phyloP scores from a whole-genome alignment of 345 rosid species.

The Eucalyptus decipiens region DNA sequence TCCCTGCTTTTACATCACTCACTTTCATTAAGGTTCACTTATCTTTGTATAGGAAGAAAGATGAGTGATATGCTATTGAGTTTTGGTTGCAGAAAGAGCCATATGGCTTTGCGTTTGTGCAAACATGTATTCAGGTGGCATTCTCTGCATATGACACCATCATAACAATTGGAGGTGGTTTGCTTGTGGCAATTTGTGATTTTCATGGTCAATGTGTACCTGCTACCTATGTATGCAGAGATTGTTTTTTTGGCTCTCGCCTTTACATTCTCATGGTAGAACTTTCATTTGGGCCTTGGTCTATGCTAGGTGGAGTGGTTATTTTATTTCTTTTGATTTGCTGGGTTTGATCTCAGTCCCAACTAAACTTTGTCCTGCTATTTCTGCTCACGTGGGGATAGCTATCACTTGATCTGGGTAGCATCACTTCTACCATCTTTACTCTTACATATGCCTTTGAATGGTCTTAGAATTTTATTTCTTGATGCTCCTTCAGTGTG shows the following conservation, averaged over 20 bases:
- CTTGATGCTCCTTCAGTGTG: neutral
- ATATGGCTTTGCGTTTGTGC: neutral
- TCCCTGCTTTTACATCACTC: neutral
- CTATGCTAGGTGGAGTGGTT: neutral
- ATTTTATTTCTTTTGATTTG: neutral
- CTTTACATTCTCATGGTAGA: neutral
- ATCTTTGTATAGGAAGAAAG: neutral
- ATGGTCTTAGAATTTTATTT: neutral
- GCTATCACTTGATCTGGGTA: neutral
- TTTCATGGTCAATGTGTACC: neutral
- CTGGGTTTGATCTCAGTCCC: neutral
- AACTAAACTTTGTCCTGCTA: neutral
- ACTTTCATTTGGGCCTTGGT: neutral
- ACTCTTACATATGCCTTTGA: neutral
- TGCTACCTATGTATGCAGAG: neutral
- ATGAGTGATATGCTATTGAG: neutral
- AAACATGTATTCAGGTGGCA: neutral
- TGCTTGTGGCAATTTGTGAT: neutral
- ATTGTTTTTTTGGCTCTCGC: neutral
- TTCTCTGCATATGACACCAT: neutral
- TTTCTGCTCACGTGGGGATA: neutral
- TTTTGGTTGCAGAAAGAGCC: neutral
- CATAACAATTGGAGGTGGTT: neutral
- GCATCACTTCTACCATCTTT: neutral
- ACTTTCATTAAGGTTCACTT: neutral